These are phyloP conservation scores for Penium margaritaceum DNA, from an alignment of 139 green algal genomes.

Conservation along the genomic window DNA sequence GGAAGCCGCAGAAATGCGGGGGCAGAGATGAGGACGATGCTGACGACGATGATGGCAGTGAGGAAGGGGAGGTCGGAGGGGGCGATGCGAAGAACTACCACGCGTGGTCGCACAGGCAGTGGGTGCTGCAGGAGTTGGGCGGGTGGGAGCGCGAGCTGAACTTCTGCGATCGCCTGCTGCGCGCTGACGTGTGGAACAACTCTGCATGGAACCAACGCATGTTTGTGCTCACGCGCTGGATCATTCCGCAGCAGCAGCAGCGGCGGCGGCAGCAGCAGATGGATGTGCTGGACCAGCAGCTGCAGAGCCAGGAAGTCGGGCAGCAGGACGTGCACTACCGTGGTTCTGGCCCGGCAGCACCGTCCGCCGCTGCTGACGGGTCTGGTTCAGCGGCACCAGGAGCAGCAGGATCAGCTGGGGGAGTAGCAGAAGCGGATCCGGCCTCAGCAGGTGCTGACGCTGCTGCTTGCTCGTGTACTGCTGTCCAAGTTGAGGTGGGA, in stretches of 20 bases:
- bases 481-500: too few relatives aligned
- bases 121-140: constrained; percentile 43
- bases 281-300: too few relatives aligned
- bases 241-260: background rate
- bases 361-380: too few relatives aligned
- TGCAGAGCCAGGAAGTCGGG: too few relatives aligned
- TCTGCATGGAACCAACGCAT: constrained; percentile 26
- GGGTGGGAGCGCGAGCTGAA: constrained; percentile 45
- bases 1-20: background rate
- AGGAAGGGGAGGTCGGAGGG: background rate
- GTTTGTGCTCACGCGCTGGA: background rate
- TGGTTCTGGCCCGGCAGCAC: too few relatives aligned
- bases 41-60: background rate
- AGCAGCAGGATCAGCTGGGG: too few relatives aligned
- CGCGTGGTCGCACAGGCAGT: constrained; percentile 46
- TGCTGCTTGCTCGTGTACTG: too few relatives aligned
- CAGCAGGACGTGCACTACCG: too few relatives aligned
- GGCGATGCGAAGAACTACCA: constrained; percentile 48
- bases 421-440: too few relatives aligned
- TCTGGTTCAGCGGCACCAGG: too few relatives aligned
- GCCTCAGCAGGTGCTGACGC: too few relatives aligned
- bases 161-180: constrained; percentile 40
- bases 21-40: too few relatives aligned
- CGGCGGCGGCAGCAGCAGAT: background rate
- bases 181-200: constrained; percentile 46